Conservation (phyloP, 345 rosid species). For the Populus deltoides region DNA sequence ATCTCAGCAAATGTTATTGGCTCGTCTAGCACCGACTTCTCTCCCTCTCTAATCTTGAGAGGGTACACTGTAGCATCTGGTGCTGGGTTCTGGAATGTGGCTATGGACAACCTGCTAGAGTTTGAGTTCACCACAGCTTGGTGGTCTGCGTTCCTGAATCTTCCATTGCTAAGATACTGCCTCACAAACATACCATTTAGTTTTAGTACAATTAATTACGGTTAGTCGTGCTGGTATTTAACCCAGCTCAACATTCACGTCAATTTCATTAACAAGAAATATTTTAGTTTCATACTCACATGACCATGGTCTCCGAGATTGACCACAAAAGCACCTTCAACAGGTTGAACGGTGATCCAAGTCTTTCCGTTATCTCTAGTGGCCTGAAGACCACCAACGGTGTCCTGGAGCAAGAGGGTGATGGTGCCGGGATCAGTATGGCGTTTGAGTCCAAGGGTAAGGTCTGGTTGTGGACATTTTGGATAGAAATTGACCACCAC, state of each 20-base stretch:
- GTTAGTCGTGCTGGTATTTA: no score
- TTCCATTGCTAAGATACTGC: slow-evolving; percentile 35
- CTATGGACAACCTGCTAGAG: slow-evolving; percentile 29
- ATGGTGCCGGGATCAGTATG: slow-evolving; percentile 97
- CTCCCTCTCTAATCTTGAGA: slow-evolving; percentile 26
- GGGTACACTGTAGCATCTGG: slow-evolving; percentile 32
- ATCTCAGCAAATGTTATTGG: slow-evolving; percentile 32
- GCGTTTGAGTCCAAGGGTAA: slow-evolving; percentile 93
- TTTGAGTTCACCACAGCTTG: slow-evolving; percentile 38
- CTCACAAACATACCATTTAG: background rate
- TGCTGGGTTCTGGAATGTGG: slow-evolving; percentile 36
- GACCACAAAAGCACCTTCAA: slow-evolving; percentile 89
- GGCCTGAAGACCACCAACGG: slow-evolving; percentile 92
- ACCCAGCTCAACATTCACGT: background rate
- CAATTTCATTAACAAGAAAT: background rate
- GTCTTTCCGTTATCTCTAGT: slow-evolving; percentile 73
- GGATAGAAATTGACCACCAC: slow-evolving; percentile 90
- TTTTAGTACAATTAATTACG: background rate
- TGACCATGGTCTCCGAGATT: slow-evolving; percentile 96
- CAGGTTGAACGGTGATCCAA: slow-evolving; percentile 96
- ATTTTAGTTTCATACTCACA: slow-evolving; percentile 40
- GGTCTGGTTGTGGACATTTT: slow-evolving; percentile 94
- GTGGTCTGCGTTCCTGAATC: slow-evolving; percentile 36
- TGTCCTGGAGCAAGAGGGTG: slow-evolving; percentile 87
- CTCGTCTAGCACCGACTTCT: slow-evolving; percentile 21